Evolutionary conservation across 2,329 filamentous ascomycete species (phyloP).

Genomic region (Aspergillus jensenii): DNA sequence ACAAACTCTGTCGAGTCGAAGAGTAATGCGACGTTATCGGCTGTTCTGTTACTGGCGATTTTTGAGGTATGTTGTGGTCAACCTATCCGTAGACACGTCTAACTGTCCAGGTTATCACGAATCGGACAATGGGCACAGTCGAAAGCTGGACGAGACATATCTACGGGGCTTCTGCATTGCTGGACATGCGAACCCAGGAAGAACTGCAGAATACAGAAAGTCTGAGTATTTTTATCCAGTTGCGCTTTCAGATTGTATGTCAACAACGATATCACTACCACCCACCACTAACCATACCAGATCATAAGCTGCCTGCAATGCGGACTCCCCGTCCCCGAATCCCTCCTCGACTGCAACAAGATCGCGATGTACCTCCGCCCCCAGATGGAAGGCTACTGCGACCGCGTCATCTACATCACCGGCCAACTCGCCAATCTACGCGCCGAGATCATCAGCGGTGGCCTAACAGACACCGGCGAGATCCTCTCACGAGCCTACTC

Average conservation of each 20-base stretch:
- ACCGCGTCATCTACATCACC: conserved; percentile 29
- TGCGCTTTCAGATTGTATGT: conserved; percentile 58
- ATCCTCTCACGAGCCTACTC: conserved; percentile 32
- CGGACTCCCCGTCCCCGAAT: conserved; percentile 26
- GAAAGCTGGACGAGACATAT: conserved; percentile 58
- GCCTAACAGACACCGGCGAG: conserved; percentile 23
- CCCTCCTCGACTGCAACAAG: conserved; percentile 30
- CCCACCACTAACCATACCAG: conserved; percentile 17
- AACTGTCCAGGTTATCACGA: conserved; percentile 32
- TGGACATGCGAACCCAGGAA: conserved; percentile 44
- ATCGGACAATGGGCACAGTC: conserved; percentile 46
- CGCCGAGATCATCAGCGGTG: conserved; percentile 29
- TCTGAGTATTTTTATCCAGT: conserved; percentile 54
- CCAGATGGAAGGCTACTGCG: conserved; percentile 25
- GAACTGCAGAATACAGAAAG: conserved; percentile 44
- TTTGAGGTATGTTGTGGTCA: conserved; percentile 53
- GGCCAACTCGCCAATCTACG: conserved; percentile 33
- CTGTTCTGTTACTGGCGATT: conserved; percentile 59
- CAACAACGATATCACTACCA: not conserved
- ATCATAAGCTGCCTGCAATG: conserved; percentile 38
- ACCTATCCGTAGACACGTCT: too few relatives aligned
- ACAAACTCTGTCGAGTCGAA: conserved; percentile 33
- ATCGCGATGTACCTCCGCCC: conserved; percentile 30
- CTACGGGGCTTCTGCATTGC: conserved; percentile 59
- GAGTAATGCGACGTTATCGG: conserved; percentile 48